A percentile compares a stretch with the other conserved stretches of the same genome.
phyloP scores from a whole-genome alignment of 1,284 basidiomycete genomes.

The Peniophora sp. region DNA sequence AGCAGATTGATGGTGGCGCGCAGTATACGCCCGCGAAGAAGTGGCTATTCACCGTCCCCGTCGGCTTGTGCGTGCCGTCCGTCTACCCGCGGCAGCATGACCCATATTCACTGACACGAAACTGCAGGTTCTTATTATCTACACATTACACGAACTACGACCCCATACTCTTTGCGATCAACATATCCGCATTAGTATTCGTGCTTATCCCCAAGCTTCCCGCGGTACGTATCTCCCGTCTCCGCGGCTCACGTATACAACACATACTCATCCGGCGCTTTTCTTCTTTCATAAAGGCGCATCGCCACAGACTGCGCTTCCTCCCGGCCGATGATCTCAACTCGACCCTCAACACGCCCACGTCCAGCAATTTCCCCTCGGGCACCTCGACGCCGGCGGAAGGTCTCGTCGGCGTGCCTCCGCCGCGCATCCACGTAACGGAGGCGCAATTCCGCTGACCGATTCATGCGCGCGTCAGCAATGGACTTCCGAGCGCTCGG shows the following conservation, averaged over 20 bases:
- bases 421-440: conserved; percentile 20
- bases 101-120: conserved; percentile 1
- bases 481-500: not conserved
- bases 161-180: conserved; percentile 88
- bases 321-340: conserved; percentile 38
- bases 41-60: conserved; percentile 90
- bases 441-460: conserved; percentile 28
- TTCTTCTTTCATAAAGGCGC: conserved; percentile 47
- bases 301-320: conserved; percentile 73
- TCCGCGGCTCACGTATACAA: not conserved
- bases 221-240: conserved; percentile 39
- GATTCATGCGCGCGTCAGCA: not conserved
- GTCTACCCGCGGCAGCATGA: conserved; percentile 1
- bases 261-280: conserved; percentile 4
- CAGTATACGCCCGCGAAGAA: conserved; percentile 99
- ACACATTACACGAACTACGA: conserved; percentile 98
- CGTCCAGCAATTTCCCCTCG: conserved; percentile 46
- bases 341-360: conserved; percentile 60
- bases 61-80: conserved; percentile 69
- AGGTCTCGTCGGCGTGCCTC: conserved; percentile 10
- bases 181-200: conserved; percentile 78
- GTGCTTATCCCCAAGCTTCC: conserved; percentile 96
- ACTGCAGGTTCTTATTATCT: conserved; percentile 84
- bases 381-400: conserved; percentile 29
- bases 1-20: conserved; percentile 98